These are phyloP conservation scores for Populus tremula DNA, from an alignment of 345 rosid genomes.

Conservation along the genomic window DNA sequence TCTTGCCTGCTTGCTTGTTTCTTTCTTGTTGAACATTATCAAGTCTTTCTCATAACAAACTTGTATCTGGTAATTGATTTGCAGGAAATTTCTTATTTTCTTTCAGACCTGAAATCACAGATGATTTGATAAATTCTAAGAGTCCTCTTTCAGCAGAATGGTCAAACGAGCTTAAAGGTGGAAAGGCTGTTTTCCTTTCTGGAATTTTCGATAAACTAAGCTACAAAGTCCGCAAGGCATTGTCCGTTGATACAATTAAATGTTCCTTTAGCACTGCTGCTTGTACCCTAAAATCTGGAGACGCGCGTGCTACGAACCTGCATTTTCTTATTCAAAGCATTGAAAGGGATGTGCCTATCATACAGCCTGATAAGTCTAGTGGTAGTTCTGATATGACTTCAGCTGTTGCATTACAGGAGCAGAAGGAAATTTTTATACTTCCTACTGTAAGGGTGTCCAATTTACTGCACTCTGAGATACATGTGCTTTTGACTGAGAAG, in stretches of 20 bases:
- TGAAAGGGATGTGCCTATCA: slow-evolving; percentile 69
- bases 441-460: slow-evolving; percentile 84
- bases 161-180: slow-evolving; percentile 88
- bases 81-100: slow-evolving; percentile 92
- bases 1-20: not conserved
- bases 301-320: slow-evolving; percentile 40
- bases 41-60: not conserved
- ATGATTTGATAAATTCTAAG: slow-evolving; percentile 34
- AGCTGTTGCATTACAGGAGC: slow-evolving; percentile 65
- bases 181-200: slow-evolving; percentile 78
- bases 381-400: slow-evolving; percentile 41
- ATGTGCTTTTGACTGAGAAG: slow-evolving; percentile 60
- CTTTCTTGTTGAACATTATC: not conserved
- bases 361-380: slow-evolving; percentile 49
- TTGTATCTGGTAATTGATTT: slow-evolving; percentile 22
- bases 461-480: slow-evolving; percentile 63
- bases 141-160: slow-evolving; percentile 59
- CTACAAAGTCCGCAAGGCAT: slow-evolving; percentile 71
- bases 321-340: slow-evolving; percentile 79
- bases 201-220: slow-evolving; percentile 81
- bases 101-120: slow-evolving; percentile 73
- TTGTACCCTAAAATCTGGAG: slow-evolving; percentile 60
- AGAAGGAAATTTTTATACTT: slow-evolving; percentile 80
- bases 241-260: slow-evolving; percentile 52
- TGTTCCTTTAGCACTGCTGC: slow-evolving; percentile 63